These are phyloP conservation scores for Beauveria asiatica DNA, from an alignment of 2,329 filamentous ascomycete genomes.

Conservation along the genomic window DNA sequence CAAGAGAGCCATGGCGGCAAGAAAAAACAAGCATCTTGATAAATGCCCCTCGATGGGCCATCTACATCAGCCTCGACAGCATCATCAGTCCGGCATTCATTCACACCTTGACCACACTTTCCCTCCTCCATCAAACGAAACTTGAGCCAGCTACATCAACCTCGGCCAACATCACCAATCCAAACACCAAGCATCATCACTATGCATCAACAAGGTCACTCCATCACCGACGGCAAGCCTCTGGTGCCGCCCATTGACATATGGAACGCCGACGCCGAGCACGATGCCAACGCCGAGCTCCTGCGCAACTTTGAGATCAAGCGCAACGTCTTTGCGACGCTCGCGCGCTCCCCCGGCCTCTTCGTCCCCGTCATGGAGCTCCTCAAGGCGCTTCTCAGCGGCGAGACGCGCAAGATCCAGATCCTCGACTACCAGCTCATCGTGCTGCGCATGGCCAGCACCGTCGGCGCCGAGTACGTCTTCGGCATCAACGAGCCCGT, in stretches of 20 bases:
- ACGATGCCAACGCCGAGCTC: not conserved
- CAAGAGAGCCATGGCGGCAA: not conserved
- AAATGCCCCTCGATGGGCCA: not conserved
- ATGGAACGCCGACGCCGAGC: not conserved
- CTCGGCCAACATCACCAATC: not conserved
- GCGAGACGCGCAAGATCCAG: not conserved
- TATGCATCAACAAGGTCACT: not conserved
- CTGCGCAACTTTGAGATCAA: not conserved
- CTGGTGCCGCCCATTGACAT: not conserved
- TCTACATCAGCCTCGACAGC: not conserved
- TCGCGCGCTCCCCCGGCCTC: not conserved
- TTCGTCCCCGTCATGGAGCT: not conserved
- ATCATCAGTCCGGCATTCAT: no score
- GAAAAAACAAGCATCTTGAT: not conserved
- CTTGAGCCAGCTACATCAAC: not conserved
- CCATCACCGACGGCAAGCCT: not conserved
- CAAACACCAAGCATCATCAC: not conserved
- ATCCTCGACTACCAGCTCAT: not conserved
- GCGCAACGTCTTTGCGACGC: not conserved
- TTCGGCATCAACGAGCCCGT: not conserved
- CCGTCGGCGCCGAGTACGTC: not conserved
- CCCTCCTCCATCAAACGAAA: no score
- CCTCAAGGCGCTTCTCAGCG: not conserved
- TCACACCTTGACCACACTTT: no score
- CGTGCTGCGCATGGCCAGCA: not conserved